Conservation (phyloP, 2,329 filamentous ascomycete genomes). For the Calonectria pauciramosa region DNA sequence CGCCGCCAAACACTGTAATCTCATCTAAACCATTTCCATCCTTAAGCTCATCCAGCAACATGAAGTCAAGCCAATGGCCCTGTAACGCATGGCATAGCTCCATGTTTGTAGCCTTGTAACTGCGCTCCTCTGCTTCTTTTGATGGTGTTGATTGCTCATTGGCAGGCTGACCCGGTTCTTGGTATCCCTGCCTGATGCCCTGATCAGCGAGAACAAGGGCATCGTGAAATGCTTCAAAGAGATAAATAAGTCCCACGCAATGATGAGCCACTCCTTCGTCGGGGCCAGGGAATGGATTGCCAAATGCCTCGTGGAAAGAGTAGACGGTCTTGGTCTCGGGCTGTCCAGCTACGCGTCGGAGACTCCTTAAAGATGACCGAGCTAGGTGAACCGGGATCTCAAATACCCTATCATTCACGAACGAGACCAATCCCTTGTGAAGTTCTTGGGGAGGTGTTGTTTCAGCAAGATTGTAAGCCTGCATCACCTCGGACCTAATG, state of each 20-base stretch:
- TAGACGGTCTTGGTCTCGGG: not conserved
- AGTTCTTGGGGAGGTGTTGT: not conserved
- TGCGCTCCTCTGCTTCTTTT: not conserved
- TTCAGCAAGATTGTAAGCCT: not conserved
- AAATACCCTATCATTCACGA: not conserved
- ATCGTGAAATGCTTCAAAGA: slow-evolving; percentile 13
- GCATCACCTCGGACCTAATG: not conserved
- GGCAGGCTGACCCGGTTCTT: not conserved
- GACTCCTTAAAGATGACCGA: not conserved
- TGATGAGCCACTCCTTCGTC: not conserved
- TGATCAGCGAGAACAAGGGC: not conserved
- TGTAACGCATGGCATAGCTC: not conserved
- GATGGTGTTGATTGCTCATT: no score
- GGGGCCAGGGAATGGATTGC: slow-evolving; percentile 9
- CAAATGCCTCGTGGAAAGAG: not conserved
- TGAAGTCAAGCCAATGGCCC: slow-evolving; percentile 9
- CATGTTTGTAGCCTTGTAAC: not conserved
- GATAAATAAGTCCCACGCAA: slow-evolving; percentile 8
- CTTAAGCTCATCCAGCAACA: not conserved
- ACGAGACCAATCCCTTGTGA: not conserved
- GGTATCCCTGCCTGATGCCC: not conserved
- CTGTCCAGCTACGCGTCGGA: not conserved
- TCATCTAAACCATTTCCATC: not conserved
- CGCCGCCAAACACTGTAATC: not conserved
- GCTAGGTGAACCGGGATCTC: not conserved